phyloP scores from a whole-genome alignment of 768 basidiomycete species.

The Pleurotus platypus region DNA sequence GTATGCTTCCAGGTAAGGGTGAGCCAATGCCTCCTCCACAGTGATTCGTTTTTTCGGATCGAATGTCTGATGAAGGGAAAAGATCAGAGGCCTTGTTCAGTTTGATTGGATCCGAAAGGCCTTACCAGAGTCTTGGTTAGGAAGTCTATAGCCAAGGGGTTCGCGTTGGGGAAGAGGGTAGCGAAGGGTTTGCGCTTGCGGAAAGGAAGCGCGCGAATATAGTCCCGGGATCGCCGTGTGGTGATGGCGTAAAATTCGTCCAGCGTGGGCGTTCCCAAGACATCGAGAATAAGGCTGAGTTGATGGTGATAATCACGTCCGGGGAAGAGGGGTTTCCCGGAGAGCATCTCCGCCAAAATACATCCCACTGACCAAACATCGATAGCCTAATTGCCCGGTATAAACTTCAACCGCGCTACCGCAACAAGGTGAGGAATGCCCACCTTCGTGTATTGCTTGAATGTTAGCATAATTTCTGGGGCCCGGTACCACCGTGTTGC shows the following conservation, averaged over 20 bases:
- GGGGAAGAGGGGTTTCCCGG: slow-evolving; percentile 93
- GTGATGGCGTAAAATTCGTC: slow-evolving; percentile 99
- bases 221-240: slow-evolving; percentile 87
- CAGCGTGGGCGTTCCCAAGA: slow-evolving; percentile 93
- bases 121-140: slow-evolving; percentile 80
- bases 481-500: slow-evolving; percentile 97
- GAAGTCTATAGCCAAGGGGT: slow-evolving; percentile 61
- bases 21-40: slow-evolving; percentile 91
- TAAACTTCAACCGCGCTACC: slow-evolving; percentile 12
- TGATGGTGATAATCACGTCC: slow-evolving; percentile 95
- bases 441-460: slow-evolving; percentile 96
- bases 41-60: slow-evolving; percentile 97
- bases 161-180: slow-evolving; percentile 88
- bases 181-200: slow-evolving; percentile 82
- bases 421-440: slow-evolving; percentile 17
- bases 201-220: slow-evolving; percentile 93
- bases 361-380: slow-evolving; percentile 88
- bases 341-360: slow-evolving; percentile 95
- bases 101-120: neutral
- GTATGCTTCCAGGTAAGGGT: slow-evolving; percentile 93
- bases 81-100: neutral
- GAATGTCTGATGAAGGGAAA: slow-evolving; percentile 63
- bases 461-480: slow-evolving; percentile 99
- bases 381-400: slow-evolving; percentile 52
- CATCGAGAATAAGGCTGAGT: slow-evolving; percentile 90